phyloP scores from a whole-genome alignment of 768 basidiomycete genomes.

The Mycena pura region DNA sequence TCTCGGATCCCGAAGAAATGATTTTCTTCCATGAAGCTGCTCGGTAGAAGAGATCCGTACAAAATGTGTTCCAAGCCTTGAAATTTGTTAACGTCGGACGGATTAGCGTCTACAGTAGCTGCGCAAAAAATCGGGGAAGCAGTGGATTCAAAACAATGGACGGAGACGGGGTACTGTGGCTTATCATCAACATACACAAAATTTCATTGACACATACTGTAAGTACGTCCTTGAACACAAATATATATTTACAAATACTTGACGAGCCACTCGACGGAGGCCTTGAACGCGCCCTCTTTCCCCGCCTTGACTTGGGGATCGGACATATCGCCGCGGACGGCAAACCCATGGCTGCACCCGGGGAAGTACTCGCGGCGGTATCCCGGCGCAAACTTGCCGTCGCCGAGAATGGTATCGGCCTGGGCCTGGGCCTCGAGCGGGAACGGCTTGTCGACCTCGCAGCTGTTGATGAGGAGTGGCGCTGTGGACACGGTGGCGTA shows the following conservation, averaged over 20 bases:
- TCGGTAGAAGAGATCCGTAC: too few relatives aligned
- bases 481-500: constrained; percentile 30
- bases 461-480: constrained; percentile 55
- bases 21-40: too few relatives aligned
- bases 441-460: constrained; percentile 43
- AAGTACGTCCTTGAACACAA: too few relatives aligned
- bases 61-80: too few relatives aligned
- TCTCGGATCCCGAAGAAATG: too few relatives aligned
- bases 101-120: too few relatives aligned
- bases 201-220: too few relatives aligned
- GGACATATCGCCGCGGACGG: constrained; percentile 34
- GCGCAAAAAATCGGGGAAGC: too few relatives aligned
- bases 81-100: too few relatives aligned
- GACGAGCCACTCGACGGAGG: constrained; percentile 47
- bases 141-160: too few relatives aligned
- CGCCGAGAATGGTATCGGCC: constrained; percentile 45
- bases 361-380: constrained; percentile 39
- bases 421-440: constrained; percentile 37
- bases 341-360: constrained; percentile 36
- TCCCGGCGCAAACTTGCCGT: constrained; percentile 36
- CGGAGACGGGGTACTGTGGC: too few relatives aligned
- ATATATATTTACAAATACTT: constrained; percentile 30
- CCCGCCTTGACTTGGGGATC: constrained; percentile 31
- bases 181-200: too few relatives aligned
- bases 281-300: constrained; percentile 54